Base-by-base conservation (phyloP, 23 red algal species). In the Pyropia haitanensis region DNA sequence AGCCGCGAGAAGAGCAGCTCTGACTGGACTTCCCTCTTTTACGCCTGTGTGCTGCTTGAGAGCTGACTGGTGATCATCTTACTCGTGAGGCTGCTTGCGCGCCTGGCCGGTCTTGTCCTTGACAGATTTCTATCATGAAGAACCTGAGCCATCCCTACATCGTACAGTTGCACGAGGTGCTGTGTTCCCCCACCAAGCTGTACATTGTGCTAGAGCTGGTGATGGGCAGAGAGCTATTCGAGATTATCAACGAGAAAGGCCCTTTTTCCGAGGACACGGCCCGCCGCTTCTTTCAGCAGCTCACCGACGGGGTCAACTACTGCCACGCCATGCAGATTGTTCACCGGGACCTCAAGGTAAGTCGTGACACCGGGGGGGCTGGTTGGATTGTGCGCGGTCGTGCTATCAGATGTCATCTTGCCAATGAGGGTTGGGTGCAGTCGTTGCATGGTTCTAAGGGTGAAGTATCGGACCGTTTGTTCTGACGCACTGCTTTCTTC, bases 171-270 rank as follows among this genome's bases (percentile, higher is more conserved):
- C 59, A 79, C 28, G 79, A 94, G 58, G 88, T 86, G n/a, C 76
- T 86, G 49, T 74, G 68, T 23, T 85, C 72, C 18, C 58, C 71
- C 12, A 80, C 67, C 20, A 65, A 78, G 46, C 55, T 94, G 51
- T 94, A 86, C 53, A 78, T 94, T 65, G 81, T 94, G 13, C 84
- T 94, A 77, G 88, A 94, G 72, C 63, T 94, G 28, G 73, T 94
- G 56, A 82, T 60, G 24, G 88, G 79, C 2, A 78, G 88, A 17
- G 80, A 84, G 49, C 56, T 94, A 1, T 86, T 81, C 24, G 79
- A 84, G 15, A 68, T 70, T 6, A 71, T 94, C n/a, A 33, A 49
- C 31, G 61, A 81, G n/a, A n/a, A 57, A n/a, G 84, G 84, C 5
- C 44, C 57, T 8, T 32, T 94, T 7, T 32, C 61, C 18, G 74